Conservation (phyloP, 2,329 filamentous ascomycete genomes). For the Aspergillus ruber region DNA sequence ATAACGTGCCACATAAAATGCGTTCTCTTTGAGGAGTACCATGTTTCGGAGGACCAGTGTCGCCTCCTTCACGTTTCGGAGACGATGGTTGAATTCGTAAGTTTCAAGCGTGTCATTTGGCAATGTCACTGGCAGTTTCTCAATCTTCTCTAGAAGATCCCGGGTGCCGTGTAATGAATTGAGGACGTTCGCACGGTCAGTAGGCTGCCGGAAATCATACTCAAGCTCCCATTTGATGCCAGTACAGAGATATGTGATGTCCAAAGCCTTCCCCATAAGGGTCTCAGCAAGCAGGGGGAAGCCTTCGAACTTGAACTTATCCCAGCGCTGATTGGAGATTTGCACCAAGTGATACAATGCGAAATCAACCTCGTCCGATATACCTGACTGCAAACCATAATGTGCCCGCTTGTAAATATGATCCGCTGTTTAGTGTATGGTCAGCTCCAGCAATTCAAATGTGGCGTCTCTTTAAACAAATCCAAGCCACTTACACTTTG, state of each 20-base stretch:
- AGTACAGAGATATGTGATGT: conserved; percentile 73
- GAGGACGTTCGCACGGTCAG: conserved; percentile 48
- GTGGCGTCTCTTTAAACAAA: background rate
- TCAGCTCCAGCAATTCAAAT: background rate
- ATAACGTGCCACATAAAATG: conserved; percentile 69
- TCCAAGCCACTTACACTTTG: conserved; percentile 25
- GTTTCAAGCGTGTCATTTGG: conserved; percentile 64
- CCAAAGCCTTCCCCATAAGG: conserved; percentile 74
- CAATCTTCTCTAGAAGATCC: conserved; percentile 67
- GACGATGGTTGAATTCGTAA: conserved; percentile 60
- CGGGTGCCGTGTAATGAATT: conserved; percentile 62
- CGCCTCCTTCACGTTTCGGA: conserved; percentile 78
- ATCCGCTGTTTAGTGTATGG: conserved; percentile 23
- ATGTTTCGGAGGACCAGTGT: conserved; percentile 88
- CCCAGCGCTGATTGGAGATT: conserved; percentile 87
- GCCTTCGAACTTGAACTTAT: conserved; percentile 91
- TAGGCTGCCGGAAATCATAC: conserved; percentile 56
- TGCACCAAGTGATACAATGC: conserved; percentile 89
- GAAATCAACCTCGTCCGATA: conserved; percentile 81
- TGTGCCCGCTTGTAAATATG: conserved; percentile 86
- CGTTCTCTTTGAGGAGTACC: conserved; percentile 89
- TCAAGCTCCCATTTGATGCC: conserved; percentile 74
- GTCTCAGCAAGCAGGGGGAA: conserved; percentile 85
- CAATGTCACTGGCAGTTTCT: conserved; percentile 53
- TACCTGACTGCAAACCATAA: conserved; percentile 71